A percentile compares a stretch with the other conserved stretches of the same genome.
phyloP scores from a whole-genome alignment of 768 basidiomycete species.

The Suillus placidus region DNA sequence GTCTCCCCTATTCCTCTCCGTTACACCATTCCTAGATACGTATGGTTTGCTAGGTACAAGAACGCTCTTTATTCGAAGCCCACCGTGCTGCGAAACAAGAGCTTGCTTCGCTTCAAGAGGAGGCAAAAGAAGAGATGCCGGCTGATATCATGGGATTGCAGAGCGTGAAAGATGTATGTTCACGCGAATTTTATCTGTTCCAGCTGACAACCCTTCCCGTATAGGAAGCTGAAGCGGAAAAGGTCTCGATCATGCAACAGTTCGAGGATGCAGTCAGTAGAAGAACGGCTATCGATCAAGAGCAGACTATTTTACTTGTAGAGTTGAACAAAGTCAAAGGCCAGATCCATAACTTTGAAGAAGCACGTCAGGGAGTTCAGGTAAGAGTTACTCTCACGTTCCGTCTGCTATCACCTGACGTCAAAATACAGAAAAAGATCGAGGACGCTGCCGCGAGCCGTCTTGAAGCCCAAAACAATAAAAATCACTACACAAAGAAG shows the following conservation, averaged over 20 bases:
- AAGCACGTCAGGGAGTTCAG: slow-evolving; percentile 40
- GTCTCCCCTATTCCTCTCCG: slow-evolving; percentile 11
- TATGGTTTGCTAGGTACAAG: slow-evolving; percentile 19
- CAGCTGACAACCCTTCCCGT: slow-evolving; percentile 10
- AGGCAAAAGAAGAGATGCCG: slow-evolving; percentile 71
- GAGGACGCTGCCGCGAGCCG: slow-evolving; percentile 52
- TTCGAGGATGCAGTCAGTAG: slow-evolving; percentile 47
- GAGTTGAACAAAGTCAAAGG: slow-evolving; percentile 49
- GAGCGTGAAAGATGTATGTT: slow-evolving; percentile 53
- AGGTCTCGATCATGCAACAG: slow-evolving; percentile 49
- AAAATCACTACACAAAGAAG: slow-evolving; percentile 54
- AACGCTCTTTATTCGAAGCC: slow-evolving; percentile 25
- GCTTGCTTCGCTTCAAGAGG: slow-evolving; percentile 51
- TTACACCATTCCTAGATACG: neutral
- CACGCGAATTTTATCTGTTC: neutral
- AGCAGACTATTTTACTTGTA: slow-evolving; percentile 44
- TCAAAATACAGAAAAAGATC: slow-evolving; percentile 47
- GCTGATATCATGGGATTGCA: slow-evolving; percentile 61
- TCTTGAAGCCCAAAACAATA: slow-evolving; percentile 50
- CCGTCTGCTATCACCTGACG: neutral
- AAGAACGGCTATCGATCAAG: slow-evolving; percentile 50
- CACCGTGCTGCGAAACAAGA: slow-evolving; percentile 37
- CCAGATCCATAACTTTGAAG: slow-evolving; percentile 55
- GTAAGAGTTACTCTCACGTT: slow-evolving; percentile 39
- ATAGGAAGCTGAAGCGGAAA: slow-evolving; percentile 61